phyloP scores from a whole-genome alignment of 2,329 filamentous ascomycete species.

The Raffaelea ambrosiae region DNA sequence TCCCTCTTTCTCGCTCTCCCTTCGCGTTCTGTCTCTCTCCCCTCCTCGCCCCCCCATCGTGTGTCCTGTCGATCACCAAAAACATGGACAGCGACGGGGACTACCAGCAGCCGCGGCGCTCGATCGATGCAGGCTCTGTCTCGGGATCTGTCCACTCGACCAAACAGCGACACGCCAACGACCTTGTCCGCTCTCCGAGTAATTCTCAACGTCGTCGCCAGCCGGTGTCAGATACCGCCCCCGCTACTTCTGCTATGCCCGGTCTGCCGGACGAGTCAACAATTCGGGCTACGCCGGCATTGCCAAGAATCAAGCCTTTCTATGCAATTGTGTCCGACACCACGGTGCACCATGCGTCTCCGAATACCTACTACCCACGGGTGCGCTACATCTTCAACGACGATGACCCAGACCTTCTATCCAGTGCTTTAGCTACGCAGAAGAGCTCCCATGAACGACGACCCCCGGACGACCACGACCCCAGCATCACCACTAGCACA shows the following conservation, averaged over 20 bases:
- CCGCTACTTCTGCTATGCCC: not conserved
- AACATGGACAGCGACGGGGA: no score
- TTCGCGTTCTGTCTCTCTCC: no score
- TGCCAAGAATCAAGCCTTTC: constrained; percentile 62
- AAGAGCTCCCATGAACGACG: constrained; percentile 14
- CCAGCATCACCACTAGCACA: no score
- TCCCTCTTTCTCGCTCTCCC: no score
- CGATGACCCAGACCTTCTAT: constrained; percentile 73
- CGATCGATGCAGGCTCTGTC: constrained; percentile 9
- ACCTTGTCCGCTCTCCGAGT: not conserved
- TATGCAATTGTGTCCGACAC: constrained; percentile 78
- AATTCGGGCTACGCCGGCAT: constrained; percentile 12
- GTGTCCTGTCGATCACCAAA: no score
- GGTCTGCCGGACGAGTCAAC: constrained; percentile 6
- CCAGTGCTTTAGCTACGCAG: constrained; percentile 49
- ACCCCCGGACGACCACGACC: constrained; percentile 17
- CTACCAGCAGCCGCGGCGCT: constrained; percentile 1
- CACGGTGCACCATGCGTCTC: constrained; percentile 26
- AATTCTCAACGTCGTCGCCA: not conserved
- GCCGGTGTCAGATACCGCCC: constrained; percentile 4
- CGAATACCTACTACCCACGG: constrained; percentile 67
- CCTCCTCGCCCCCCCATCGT: no score
- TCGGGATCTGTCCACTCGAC: constrained; percentile 16
- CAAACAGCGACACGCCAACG: constrained; percentile 1
- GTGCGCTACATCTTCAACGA: constrained; percentile 92